Percentiles rank a stretch among this genome's conserved stretches.
Evolutionary conservation across 2,329 filamentous ascomycete genomes (phyloP).

Genomic region (Calonectria crousiana): DNA sequence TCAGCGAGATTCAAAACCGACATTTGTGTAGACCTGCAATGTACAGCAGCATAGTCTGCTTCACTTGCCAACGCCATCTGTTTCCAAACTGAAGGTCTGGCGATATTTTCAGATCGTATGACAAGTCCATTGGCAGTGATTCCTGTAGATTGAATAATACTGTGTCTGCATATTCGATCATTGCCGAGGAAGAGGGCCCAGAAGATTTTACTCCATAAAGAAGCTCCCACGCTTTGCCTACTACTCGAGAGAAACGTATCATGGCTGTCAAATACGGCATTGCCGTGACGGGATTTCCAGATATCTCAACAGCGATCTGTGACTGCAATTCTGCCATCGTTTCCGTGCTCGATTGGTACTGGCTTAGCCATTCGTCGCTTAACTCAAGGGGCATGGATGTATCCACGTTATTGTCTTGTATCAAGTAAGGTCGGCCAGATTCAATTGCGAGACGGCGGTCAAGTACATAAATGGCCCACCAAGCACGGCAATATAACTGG

Average conservation of each 20-base stretch:
- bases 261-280: slow-evolving; percentile 31
- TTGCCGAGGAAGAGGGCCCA: slow-evolving; percentile 18
- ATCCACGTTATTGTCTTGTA: slow-evolving; percentile 34
- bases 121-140: slow-evolving; percentile 14
- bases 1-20: background rate
- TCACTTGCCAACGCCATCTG: slow-evolving; percentile 27
- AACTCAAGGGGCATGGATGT: slow-evolving; percentile 27
- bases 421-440: slow-evolving; percentile 32
- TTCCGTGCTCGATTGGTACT: slow-evolving; percentile 2
- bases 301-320: slow-evolving; percentile 16
- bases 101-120: slow-evolving; percentile 9
- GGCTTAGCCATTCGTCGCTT: slow-evolving; percentile 32
- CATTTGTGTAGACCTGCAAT: slow-evolving; percentile 12
- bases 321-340: slow-evolving; percentile 5
- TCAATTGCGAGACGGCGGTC: slow-evolving; percentile 34
- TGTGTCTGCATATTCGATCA: slow-evolving; percentile 31
- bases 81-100: slow-evolving; percentile 26
- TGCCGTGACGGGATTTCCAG: slow-evolving; percentile 12
- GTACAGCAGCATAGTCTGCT: slow-evolving; percentile 25
- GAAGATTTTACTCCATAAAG: slow-evolving; percentile 30
- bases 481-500: slow-evolving; percentile 31
- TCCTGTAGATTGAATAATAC: slow-evolving; percentile 24
- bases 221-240: slow-evolving; percentile 34
- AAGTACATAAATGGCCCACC: slow-evolving; percentile 31
- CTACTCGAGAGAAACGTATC: slow-evolving; percentile 31